Conservation (phyloP, 2,329 filamentous ascomycete genomes). For the Colletotrichum sp. region DNA sequence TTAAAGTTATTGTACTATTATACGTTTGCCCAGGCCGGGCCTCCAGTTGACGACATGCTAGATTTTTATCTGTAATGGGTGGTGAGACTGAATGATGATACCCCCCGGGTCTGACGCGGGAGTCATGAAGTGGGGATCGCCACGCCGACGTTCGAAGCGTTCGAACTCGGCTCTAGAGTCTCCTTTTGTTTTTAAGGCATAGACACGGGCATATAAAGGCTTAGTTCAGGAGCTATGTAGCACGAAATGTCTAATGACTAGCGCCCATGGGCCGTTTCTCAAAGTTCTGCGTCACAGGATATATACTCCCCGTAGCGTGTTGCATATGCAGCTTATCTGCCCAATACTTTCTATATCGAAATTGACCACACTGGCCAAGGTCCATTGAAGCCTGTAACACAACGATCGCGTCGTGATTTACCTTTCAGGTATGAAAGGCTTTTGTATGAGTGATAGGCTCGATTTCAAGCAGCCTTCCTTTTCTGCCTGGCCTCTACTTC, state of each 20-base stretch:
- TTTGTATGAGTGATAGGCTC: neutral
- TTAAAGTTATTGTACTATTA: constrained; percentile 1
- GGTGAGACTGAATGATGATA: neutral
- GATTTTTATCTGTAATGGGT: neutral
- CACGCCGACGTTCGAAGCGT: neutral
- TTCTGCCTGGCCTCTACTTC: constrained; percentile 65
- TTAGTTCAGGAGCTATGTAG: constrained; percentile 2
- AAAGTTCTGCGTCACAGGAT: neutral
- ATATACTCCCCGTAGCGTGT: neutral
- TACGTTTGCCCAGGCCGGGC: neutral
- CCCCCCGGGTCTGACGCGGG: neutral
- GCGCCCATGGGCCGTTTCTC: neutral
- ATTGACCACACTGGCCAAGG: neutral
- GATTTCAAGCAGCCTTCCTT: constrained; percentile 16
- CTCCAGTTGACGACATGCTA: neutral
- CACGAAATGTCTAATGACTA: constrained; percentile 7
- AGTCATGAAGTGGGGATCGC: neutral
- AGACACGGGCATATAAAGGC: constrained; percentile 1
- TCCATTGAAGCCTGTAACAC: neutral
- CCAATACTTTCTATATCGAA: neutral
- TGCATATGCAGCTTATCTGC: neutral
- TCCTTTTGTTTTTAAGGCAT: neutral
- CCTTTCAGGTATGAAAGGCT: neutral
- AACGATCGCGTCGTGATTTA: neutral
- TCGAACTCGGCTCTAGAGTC: neutral